Percentiles rank a stretch among this genome's conserved stretches.
Conservation (phyloP, 202 grass and related monocot genomes). For the Carex arenaria region DNA sequence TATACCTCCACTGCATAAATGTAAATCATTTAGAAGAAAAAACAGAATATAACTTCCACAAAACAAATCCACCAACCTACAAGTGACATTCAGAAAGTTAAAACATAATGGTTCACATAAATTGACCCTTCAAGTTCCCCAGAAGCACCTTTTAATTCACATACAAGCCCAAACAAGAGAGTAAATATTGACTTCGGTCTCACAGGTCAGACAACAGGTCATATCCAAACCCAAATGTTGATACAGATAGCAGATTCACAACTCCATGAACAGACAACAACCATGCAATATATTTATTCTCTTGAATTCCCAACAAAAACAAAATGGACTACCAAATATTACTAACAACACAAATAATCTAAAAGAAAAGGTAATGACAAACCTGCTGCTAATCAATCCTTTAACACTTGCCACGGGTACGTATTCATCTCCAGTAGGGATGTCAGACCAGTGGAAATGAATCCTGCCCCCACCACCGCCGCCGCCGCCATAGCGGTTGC, state of each 20-base stretch:
- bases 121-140: background rate
- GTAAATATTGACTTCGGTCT: background rate
- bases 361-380: slow-evolving; percentile 25
- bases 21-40: slow-evolving; percentile 24
- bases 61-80: background rate
- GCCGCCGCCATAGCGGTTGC: slow-evolving; percentile 56
- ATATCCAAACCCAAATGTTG: background rate
- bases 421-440: slow-evolving; percentile 94
- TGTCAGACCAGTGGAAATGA: slow-evolving; percentile 95
- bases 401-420: slow-evolving; percentile 70
- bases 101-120: background rate
- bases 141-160: background rate
- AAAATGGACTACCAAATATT: background rate
- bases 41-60: background rate
- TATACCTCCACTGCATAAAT: slow-evolving; percentile 63
- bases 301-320: background rate
- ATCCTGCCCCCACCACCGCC: slow-evolving; percentile 88
- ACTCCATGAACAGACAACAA: background rate
- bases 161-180: background rate
- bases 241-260: background rate
- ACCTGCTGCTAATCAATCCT: slow-evolving; percentile 86
- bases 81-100: background rate
- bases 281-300: background rate
- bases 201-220: background rate
- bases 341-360: slow-evolving; percentile 5